Evolutionary conservation across 208 protist species (phyloP), one percentile per base, ranked within the genome.

Genomic region (Wallacemonas sp.): DNA sequence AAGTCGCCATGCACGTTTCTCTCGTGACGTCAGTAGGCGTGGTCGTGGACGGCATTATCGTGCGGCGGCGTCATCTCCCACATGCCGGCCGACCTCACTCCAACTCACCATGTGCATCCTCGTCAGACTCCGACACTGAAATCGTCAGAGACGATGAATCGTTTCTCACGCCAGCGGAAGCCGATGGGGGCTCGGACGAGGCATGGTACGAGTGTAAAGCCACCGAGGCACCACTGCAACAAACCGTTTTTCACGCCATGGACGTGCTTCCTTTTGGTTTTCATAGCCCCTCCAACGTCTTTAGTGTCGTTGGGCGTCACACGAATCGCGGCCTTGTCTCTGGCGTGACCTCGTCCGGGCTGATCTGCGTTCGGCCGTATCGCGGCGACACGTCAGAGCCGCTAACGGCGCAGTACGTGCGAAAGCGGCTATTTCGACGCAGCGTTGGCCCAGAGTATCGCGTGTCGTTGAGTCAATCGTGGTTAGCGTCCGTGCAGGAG

Each of bases 211-310:
- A 64, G 21, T 93, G 83, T 62, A 66, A 69, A 24, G 72, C 78
- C 1, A 61, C 60, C 0, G 66, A 74, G 19, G 36, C 45, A 1
- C 71, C 67, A 5, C 33, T 88, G 12, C 65, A 54, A 11, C 76
- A 88, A 69, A 66, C 47, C 14, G 49, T 71, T 11, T 90, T 90
- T 58, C 75, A 88, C 59, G 62, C 66, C 36, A 74, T 84, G 69
- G 80, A 87, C 51, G 68, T 91, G n/a, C 54, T 90, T 1, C 82
- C 84, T 14, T 88, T 80, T 39, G 82, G 82, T 11, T 62, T 94
- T 2, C 67, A 75, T 22, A 68, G 58, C 31, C 70, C 75, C 12
- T 75, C 70, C 2, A 63, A 65, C 2, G 71, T 93, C 5, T 93
- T 89, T 71, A 33, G 64, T 17, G 70, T 81, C 0, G 41, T 83